A percentile compares a stretch with the other conserved stretches of the same genome.
Conservation (phyloP, 805 yeast genomes). For the Kockiozyma suomiensis region DNA sequence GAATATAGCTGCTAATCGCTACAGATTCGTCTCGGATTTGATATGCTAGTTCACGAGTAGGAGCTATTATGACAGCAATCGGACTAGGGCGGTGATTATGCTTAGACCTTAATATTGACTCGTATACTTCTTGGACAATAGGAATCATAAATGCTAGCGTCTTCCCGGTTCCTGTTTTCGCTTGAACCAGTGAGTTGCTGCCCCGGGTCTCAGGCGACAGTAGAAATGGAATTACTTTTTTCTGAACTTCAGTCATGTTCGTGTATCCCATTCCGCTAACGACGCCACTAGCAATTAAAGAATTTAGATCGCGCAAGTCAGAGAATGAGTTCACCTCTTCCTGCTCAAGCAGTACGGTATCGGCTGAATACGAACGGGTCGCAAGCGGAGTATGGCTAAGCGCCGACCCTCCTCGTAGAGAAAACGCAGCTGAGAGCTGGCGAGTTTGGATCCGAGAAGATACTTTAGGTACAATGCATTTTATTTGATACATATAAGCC, state of each 20-base stretch:
- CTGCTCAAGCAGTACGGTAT: neutral
- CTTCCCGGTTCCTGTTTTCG: constrained; percentile 98
- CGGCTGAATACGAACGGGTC: neutral
- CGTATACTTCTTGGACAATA: constrained; percentile 69
- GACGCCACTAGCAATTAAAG: neutral
- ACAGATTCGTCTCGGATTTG: constrained; percentile 57
- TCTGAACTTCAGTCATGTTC: constrained; percentile 26
- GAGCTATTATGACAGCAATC: constrained; percentile 80
- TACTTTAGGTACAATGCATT: no score
- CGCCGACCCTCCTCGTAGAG: no score
- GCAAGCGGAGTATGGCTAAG: no score
- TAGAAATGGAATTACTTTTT: constrained; percentile 20
- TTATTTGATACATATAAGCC: no score
- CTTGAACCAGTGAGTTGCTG: constrained; percentile 81
- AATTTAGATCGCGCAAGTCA: neutral
- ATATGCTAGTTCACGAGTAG: constrained; percentile 91
- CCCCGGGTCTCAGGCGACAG: constrained; percentile 45
- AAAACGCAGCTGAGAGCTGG: no score
- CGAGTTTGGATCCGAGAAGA: no score
- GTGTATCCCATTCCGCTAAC: neutral
- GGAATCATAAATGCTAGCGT: constrained; percentile 87
- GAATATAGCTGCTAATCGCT: neutral
- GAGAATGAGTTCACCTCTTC: neutral
- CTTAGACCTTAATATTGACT: constrained; percentile 51
- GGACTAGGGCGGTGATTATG: constrained; percentile 51